Evolutionary conservation across 2,329 filamentous ascomycete genomes (phyloP), one percentile per base, ranked within the genome.

Genomic region (Colletotrichum echinochloae): DNA sequence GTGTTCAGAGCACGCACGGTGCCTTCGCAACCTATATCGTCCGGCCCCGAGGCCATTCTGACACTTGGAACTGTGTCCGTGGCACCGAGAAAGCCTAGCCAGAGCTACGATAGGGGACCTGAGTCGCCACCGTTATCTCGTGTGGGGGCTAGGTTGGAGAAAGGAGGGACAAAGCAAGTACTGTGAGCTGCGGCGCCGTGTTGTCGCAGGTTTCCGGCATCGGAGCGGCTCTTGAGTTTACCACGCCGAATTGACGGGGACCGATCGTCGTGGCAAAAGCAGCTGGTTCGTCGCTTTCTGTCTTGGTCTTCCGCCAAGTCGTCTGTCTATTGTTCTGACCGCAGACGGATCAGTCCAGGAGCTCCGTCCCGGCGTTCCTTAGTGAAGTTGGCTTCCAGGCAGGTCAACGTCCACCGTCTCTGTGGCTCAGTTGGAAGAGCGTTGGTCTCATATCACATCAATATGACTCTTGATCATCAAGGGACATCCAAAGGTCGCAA

Each of bases 61-160:
- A 66, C 77, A 79, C 61, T 72, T 75, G 18, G 76, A 75, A 20
- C 54, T 76, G 71, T 74, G 63, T 1, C 69, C 75, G 48, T 75
- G 75, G 41, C 75, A 75, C 72, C 76, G n/a, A 49, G n/a, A 9
- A 5, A 26, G 2, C 11, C 16, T 20, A 44, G 28, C 28, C 26
- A 14, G 33, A 68, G 30, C 3, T 20, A 37, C 20, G 39, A 18
- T 18, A 14, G 23, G 18, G 35, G 11, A 26, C 2, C 8, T 28
- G 44, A 51, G 51, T n/a, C 26, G 44, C 44, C n/a, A 44, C 55
- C 23, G 55, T 59, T 44, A 59, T 59, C 54, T 20, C 18, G 55
- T 44, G 55, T 20, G 37, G 55, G 16, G 55, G 30, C 14, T 41
- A n/a, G 14, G 5, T 16, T 30, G 16, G 16, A 23, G 55, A 44